Base-by-base conservation (phyloP, 495 filamentous ascomycete species). In the Neurospora terricola region DNA sequence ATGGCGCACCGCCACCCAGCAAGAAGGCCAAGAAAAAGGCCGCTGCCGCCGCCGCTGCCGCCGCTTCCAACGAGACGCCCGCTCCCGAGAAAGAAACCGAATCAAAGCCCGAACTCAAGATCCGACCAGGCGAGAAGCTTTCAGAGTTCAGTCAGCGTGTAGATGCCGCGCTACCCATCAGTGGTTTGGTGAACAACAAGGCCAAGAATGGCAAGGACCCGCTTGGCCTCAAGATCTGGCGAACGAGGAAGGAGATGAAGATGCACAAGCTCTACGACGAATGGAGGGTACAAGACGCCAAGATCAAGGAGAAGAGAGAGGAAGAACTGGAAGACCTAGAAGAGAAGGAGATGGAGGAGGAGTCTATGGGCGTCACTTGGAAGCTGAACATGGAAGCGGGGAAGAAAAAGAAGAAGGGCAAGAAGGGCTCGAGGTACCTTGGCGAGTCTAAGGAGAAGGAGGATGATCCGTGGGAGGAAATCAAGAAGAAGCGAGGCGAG, bases 91-190 rank as follows among this genome's bases (percentile, higher is more conserved):
- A 69, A 71, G 42, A 72, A 54, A 8, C 38, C 16, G 54, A 69
- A 14, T n/a, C n/a, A 37, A 69, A 75, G 12, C 38, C 70, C 2
- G 78, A 82, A 8, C 75, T 87, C 6, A 92, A 86, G 69, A 97
- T 99, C 70, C 84, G 88, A 12, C 93, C 94, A 0, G 92, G 92
- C 23, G 96, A 99, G 81, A 86, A 87, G 36, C 84, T 99, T 73
- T 89, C 89, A 2, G 92, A 96, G 72, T 99, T 97, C 79, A 83
- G 88, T 3, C 90, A 92, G 45, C 90, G 96, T 7, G 96, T 99
- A 9, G 91, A 98, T 77, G 91, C 92, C 37, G 91, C 92, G 3
- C 82, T 99, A 30, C 96, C 96, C 0, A 80, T 99, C 11, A 82
- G 88, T 21, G 87, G 86, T 0, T 82, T 92, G 74, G 87, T 90